Conservation (phyloP, 768 basidiomycete species). For the Leccinum arenicola region DNA sequence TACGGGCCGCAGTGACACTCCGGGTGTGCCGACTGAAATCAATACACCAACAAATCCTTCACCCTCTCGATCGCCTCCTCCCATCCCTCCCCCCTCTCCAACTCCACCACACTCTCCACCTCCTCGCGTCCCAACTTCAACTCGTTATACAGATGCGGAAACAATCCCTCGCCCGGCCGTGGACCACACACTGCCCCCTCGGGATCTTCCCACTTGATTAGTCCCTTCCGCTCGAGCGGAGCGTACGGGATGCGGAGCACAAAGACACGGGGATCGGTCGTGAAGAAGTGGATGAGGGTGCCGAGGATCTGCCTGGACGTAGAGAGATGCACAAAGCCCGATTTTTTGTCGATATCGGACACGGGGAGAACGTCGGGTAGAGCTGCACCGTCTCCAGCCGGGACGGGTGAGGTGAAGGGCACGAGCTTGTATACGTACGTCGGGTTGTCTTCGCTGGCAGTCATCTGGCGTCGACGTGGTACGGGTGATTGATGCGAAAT, state of each 20-base stretch:
- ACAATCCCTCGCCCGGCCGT: constrained; percentile 43
- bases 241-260: constrained; percentile 45
- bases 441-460: constrained; percentile 26
- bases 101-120: constrained; percentile 39
- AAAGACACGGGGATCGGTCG: constrained; percentile 36
- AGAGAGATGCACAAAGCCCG: constrained; percentile 56
- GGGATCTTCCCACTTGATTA: constrained; percentile 51
- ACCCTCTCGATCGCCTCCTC: constrained; percentile 23
- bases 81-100: constrained; percentile 33
- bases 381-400: constrained; percentile 25
- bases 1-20: no score
- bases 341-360: constrained; percentile 44
- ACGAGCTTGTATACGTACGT: constrained; percentile 65
- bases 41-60: constrained; percentile 36
- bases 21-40: constrained; percentile 1
- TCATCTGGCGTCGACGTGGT: constrained; percentile 4
- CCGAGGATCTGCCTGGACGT: constrained; percentile 47
- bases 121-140: constrained; percentile 42
- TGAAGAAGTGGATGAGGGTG: constrained; percentile 48
- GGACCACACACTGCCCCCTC: constrained; percentile 39
- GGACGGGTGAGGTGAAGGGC: constrained; percentile 37
- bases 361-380: constrained; percentile 48
- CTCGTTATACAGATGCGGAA: constrained; percentile 54
- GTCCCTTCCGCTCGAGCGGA: constrained; percentile 28
- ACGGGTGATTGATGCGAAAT: background rate